A percentile compares a stretch with the other conserved stretches of the same genome.
These are phyloP conservation scores for Arthrobotrys pseudoclavata DNA, from an alignment of 2,329 filamentous ascomycete genomes.

Conservation along the genomic window DNA sequence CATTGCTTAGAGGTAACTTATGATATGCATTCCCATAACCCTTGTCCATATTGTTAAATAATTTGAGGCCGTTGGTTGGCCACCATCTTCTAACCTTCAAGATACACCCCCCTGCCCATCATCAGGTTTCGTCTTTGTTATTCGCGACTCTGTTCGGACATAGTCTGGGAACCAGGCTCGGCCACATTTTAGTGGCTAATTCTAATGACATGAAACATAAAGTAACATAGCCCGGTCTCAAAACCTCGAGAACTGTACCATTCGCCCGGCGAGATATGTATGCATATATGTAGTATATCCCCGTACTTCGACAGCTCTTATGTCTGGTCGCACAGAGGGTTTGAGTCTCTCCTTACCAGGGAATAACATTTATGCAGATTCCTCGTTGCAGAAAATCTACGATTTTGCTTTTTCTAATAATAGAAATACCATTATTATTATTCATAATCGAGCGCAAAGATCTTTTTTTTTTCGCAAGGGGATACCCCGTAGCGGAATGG, in stretches of 20 bases:
- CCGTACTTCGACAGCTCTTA: background rate
- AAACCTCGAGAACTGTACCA: background rate
- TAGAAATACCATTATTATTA: background rate
- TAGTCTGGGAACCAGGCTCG: background rate
- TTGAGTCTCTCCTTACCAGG: background rate
- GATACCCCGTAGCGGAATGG: constrained; percentile 28
- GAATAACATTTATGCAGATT: background rate
- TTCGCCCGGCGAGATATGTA: background rate
- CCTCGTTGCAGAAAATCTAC: background rate
- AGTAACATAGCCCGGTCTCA: background rate
- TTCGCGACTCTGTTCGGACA: constrained; percentile 10
- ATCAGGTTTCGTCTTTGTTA: constrained; percentile 13
- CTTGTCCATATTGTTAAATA: background rate
- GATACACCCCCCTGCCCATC: background rate
- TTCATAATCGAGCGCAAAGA: background rate
- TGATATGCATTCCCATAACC: background rate
- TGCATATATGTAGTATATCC: too few relatives aligned
- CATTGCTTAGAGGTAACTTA: background rate
- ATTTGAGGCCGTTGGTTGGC: background rate
- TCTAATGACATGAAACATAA: background rate
- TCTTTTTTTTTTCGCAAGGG: constrained; percentile 21
- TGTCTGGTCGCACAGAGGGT: background rate
- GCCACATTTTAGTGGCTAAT: constrained; percentile 22
- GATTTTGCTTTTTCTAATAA: background rate
- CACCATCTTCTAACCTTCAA: background rate